Evolutionary conservation across 1,284 basidiomycete species (phyloP).

Genomic region (Lentinula novae-zelandiae): DNA sequence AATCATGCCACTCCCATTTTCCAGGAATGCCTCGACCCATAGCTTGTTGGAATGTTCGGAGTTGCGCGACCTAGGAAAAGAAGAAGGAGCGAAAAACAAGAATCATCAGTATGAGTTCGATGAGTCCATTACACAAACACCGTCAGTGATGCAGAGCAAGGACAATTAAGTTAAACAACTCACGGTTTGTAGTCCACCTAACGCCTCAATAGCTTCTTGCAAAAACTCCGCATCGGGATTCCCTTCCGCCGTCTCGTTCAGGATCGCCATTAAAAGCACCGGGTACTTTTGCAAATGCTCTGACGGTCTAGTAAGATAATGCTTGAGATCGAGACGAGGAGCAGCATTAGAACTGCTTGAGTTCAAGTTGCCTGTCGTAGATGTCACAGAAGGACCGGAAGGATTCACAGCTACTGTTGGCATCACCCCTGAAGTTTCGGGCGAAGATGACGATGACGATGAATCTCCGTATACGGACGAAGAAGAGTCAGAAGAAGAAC

Average conservation of each 20-base stretch:
- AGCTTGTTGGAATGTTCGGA: constrained; percentile 83
- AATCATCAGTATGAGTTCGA: neutral
- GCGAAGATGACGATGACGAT: neutral
- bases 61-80: constrained; percentile 47
- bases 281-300: constrained; percentile 92
- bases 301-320: constrained; percentile 83
- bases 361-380: neutral
- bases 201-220: constrained; percentile 69
- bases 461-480: neutral
- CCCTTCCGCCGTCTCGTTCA: constrained; percentile 71
- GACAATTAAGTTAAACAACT: neutral
- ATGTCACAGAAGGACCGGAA: neutral
- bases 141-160: neutral
- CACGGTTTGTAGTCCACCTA: constrained; percentile 69
- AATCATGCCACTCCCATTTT: constrained; percentile 85
- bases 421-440: neutral
- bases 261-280: constrained; percentile 82
- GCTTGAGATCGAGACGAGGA: constrained; percentile 78
- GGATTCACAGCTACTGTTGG: neutral
- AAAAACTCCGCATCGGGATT: constrained; percentile 83
- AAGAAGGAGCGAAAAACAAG: neutral
- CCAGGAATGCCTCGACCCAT: constrained; percentile 74
- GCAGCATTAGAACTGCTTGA: neutral
- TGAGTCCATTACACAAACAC: no score
- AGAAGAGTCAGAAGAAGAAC: neutral